Conservation (phyloP, 2,329 filamentous ascomycete genomes). For the Fusarium clavum region DNA sequence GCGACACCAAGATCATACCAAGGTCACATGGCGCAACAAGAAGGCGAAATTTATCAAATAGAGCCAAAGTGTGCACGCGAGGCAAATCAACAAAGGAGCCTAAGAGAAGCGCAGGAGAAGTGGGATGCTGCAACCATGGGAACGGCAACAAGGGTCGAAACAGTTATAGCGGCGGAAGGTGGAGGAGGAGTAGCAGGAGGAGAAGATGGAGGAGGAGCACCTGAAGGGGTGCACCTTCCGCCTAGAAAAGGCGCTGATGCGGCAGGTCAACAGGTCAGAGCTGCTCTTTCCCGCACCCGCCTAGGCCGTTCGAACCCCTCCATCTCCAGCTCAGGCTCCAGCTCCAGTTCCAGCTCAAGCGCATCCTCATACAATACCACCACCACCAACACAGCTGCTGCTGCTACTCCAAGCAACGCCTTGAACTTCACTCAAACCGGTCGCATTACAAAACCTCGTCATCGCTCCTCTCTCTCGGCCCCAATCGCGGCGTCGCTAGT, state of each 20-base stretch:
- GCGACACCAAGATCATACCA: conserved; percentile 14
- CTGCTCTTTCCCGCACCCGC: conserved; percentile 37
- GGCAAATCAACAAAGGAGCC: conserved; percentile 33
- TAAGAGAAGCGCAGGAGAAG: conserved; percentile 42
- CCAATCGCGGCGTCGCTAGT: conserved; percentile 38
- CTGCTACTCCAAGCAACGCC: conserved; percentile 3
- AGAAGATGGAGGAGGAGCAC: conserved; percentile 9
- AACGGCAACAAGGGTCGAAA: conserved; percentile 33
- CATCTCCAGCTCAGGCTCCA: conserved; percentile 22
- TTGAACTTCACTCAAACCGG: conserved; percentile 41
- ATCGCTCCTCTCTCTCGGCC: conserved; percentile 38
- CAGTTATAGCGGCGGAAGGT: conserved; percentile 30
- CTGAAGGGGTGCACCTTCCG: conserved; percentile 32
- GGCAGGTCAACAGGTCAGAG: conserved; percentile 39
- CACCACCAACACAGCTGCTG: conserved; percentile 8
- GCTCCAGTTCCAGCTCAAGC: conserved; percentile 19
- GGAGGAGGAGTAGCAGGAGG: conserved; percentile 25
- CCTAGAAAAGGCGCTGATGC: conserved; percentile 40
- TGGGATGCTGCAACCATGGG: conserved; percentile 37
- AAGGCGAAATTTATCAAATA: conserved; percentile 2
- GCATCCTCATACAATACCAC: conserved; percentile 31
- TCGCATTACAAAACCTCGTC: conserved; percentile 45
- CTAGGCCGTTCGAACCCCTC: conserved; percentile 37
- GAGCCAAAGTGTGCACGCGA: conserved; percentile 18
- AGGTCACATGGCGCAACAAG: conserved; percentile 9